Conservation (phyloP, 2,329 filamentous ascomycete genomes). For the Chaetomium sp. region DNA sequence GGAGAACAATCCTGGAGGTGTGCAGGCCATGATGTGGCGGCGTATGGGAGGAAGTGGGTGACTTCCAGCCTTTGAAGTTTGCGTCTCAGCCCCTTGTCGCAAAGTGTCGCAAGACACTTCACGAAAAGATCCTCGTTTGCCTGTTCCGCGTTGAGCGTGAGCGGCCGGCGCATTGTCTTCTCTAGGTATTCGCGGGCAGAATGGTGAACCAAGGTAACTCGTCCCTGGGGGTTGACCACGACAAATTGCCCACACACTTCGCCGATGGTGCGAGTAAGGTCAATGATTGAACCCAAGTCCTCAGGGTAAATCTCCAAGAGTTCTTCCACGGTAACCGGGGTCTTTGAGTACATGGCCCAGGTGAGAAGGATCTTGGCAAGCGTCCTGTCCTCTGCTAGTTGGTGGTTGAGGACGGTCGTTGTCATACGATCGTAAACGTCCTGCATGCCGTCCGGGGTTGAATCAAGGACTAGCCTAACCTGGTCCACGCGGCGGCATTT, state of each 20-base stretch:
- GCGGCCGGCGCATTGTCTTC: neutral
- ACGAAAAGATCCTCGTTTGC: neutral
- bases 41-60: neutral
- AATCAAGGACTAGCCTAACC: neutral
- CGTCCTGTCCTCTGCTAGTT: neutral
- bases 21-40: neutral
- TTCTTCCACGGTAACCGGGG: neutral
- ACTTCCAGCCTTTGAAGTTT: neutral
- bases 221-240: neutral
- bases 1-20: neutral
- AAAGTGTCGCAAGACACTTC: neutral
- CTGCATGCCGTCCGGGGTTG: neutral
- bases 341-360: neutral
- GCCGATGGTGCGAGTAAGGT: neutral
- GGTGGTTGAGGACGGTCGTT: neutral
- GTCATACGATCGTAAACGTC: neutral
- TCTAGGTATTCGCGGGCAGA: neutral
- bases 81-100: neutral
- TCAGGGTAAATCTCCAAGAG: neutral
- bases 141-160: neutral
- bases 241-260: constrained; percentile 3
- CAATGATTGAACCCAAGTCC: neutral
- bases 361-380: neutral
- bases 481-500: neutral
- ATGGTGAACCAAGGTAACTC: neutral